Conservation (phyloP, 148 eudicot genomes). For the Suaeda aralocaspica region DNA sequence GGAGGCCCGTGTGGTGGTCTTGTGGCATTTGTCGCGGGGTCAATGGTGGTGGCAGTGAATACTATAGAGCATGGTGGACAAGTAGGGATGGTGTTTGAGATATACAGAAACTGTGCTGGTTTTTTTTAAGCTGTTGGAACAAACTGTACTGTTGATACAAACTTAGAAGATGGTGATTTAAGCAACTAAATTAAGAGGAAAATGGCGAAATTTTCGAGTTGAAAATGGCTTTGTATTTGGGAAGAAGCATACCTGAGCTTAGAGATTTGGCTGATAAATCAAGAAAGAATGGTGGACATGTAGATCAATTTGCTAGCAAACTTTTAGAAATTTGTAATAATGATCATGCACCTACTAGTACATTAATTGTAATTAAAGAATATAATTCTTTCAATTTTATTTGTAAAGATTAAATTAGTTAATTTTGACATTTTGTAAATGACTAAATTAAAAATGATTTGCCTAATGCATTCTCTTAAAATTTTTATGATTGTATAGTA, state of each 20-base stretch:
- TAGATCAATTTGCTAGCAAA: constrained; percentile 62
- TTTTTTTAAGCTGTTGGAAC: constrained; percentile 45
- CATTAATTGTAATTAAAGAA: too few relatives aligned
- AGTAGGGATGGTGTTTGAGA: constrained; percentile 84
- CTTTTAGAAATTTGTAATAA: too few relatives aligned
- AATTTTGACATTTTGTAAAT: too few relatives aligned
- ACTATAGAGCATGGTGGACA: constrained; percentile 72
- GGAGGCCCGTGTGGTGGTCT: constrained; percentile 37
- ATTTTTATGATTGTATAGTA: too few relatives aligned
- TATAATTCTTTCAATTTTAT: too few relatives aligned
- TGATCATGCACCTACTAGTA: too few relatives aligned
- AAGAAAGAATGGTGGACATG: constrained; percentile 21
- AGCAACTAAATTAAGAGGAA: too few relatives aligned
- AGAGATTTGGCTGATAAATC: constrained; percentile 42
- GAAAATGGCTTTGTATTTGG: constrained; percentile 52
- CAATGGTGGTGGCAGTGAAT: constrained; percentile 37
- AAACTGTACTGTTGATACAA: constrained; percentile 30
- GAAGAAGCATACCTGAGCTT: constrained; percentile 57
- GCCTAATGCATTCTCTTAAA: too few relatives aligned
- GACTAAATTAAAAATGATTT: too few relatives aligned
- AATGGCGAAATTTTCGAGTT: constrained; percentile 57
- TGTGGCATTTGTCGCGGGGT: constrained; percentile 35
- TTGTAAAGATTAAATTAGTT: too few relatives aligned
- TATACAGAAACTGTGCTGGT: constrained; percentile 68
- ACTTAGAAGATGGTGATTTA: constrained; percentile 28